Percentiles rank a stretch among this genome's conserved stretches.
Conservation (phyloP, 108 stramenopile genomes). For the Skeletonema grethae region DNA sequence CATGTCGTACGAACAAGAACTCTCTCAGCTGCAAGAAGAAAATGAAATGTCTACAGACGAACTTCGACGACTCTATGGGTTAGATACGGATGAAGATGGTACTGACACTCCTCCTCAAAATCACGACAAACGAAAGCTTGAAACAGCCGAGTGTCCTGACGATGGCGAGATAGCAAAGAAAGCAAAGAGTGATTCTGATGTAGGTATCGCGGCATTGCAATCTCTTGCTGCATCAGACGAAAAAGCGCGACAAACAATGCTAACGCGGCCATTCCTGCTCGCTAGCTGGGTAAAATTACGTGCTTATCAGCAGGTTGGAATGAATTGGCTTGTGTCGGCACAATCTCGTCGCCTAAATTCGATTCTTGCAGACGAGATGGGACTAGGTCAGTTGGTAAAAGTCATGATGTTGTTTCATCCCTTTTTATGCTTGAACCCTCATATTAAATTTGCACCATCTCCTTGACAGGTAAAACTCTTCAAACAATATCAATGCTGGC, state of each 20-base stretch:
- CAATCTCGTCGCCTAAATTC: constrained; percentile 95
- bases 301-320: constrained; percentile 94
- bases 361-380: constrained; percentile 97
- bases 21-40: constrained; percentile 50
- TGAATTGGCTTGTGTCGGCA: constrained; percentile 97
- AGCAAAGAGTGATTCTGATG: constrained; percentile 24
- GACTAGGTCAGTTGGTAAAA: constrained; percentile 57
- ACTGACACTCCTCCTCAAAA: constrained; percentile 9
- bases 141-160: constrained; percentile 13
- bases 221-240: constrained; percentile 62
- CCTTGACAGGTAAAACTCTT: constrained; percentile 73
- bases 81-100: constrained; percentile 22
- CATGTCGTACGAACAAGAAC: constrained; percentile 57
- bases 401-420: background rate
- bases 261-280: constrained; percentile 76
- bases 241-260: constrained; percentile 62
- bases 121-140: constrained; percentile 32
- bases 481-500: constrained; percentile 95
- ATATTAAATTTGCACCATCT: background rate
- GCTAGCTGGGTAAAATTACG: constrained; percentile 87
- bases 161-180: constrained; percentile 14
- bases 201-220: constrained; percentile 31
- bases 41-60: constrained; percentile 80
- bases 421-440: background rate
- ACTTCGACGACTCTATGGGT: constrained; percentile 63